phyloP scores from a whole-genome alignment of 108 stramenopile species.

The Pseudonitzschia pungens region DNA sequence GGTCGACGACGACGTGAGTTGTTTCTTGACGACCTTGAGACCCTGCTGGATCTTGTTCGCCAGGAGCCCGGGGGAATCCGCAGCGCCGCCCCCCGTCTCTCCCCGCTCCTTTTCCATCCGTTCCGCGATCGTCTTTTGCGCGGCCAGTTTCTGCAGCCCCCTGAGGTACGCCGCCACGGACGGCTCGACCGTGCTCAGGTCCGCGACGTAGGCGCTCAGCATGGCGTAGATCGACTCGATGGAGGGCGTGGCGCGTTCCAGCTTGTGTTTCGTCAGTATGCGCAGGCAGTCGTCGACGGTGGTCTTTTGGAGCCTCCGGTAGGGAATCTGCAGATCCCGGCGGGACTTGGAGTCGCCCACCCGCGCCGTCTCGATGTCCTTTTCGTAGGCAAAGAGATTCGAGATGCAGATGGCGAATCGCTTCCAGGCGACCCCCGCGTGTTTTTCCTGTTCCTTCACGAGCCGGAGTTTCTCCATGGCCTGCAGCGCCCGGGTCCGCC shows the following conservation, averaged over 20 bases:
- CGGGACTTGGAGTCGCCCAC: constrained; percentile 43
- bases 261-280: constrained; percentile 60
- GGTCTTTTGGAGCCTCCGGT: constrained; percentile 65
- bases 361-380: constrained; percentile 68
- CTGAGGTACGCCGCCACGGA: constrained; percentile 61
- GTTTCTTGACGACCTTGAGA: constrained; percentile 32
- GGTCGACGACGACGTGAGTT: constrained; percentile 11
- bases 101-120: neutral
- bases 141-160: constrained; percentile 29
- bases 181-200: constrained; percentile 72
- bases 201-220: constrained; percentile 68
- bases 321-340: constrained; percentile 61
- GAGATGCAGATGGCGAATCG: constrained; percentile 66
- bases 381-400: constrained; percentile 77
- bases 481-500: constrained; percentile 44
- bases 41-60: constrained; percentile 27
- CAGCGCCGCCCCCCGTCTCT: neutral
- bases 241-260: constrained; percentile 60
- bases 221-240: constrained; percentile 48
- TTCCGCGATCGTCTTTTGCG: neutral
- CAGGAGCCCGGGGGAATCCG: constrained; percentile 22
- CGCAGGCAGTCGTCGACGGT: constrained; percentile 65
- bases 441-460: constrained; percentile 58
- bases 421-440: constrained; percentile 68
- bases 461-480: constrained; percentile 54